Evolutionary conservation across 768 basidiomycete species (phyloP).

Genomic region (Hypsizygus marmoreus): DNA sequence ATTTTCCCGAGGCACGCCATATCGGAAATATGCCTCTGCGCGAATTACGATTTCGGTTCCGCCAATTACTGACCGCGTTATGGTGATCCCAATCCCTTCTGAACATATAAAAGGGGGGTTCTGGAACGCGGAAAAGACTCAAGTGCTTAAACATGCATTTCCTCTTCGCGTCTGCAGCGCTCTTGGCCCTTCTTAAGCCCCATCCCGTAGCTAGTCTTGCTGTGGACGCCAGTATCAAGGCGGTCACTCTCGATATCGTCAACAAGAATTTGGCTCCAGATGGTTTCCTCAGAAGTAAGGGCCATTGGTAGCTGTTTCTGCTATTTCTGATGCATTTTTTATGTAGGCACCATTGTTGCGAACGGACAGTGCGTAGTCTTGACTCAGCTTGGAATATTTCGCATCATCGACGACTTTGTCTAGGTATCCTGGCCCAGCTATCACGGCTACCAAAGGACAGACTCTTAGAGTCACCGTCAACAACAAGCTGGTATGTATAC

Average conservation of each 20-base stretch:
- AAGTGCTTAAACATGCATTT: constrained; percentile 23
- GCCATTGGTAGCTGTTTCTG: not conserved
- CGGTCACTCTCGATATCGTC: constrained; percentile 34
- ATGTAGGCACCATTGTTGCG: constrained; percentile 22
- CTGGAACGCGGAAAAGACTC: not conserved
- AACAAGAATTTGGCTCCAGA: constrained; percentile 46
- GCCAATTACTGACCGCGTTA: constrained; percentile 7
- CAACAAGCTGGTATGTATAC: constrained; percentile 37
- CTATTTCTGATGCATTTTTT: not conserved
- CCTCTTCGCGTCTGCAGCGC: constrained; percentile 16
- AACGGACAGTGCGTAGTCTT: constrained; percentile 22
- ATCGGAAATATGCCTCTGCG: constrained; percentile 8
- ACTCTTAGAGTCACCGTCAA: constrained; percentile 44
- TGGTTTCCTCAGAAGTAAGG: constrained; percentile 35
- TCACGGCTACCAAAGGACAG: constrained; percentile 44
- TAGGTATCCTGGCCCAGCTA: constrained; percentile 48
- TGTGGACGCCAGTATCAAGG: constrained; percentile 11
- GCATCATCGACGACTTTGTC: constrained; percentile 13
- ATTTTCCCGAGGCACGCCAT: constrained; percentile 2
- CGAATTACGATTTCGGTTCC: not conserved
- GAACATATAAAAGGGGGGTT: constrained; percentile 10
- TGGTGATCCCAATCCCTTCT: not conserved
- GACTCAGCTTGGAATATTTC: constrained; percentile 17
- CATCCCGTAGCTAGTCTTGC: constrained; percentile 12
- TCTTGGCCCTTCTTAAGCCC: constrained; percentile 19